Percentiles rank a stretch among this genome's conserved stretches.
Conservation (phyloP, 2,329 filamentous ascomycete species). For the Colletotrichum euphorbiae region DNA sequence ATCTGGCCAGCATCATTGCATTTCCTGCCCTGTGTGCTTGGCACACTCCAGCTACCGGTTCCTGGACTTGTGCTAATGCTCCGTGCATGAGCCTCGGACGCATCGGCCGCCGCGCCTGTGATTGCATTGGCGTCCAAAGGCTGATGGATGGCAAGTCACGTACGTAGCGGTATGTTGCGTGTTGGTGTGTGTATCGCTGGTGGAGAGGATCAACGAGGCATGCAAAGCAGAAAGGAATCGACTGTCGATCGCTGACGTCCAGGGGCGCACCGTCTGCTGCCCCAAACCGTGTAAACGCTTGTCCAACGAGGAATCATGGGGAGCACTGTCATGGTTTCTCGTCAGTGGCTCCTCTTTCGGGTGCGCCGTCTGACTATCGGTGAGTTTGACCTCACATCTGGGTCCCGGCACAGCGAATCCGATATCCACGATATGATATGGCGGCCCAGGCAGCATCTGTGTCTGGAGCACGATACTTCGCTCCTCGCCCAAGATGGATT, state of each 20-base stretch:
- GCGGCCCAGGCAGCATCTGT: neutral
- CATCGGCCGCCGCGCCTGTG: slow-evolving; percentile 14
- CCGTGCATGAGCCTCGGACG: slow-evolving; percentile 11
- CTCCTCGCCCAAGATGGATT: neutral
- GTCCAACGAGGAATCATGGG: slow-evolving; percentile 6
- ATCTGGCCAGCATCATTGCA: slow-evolving; percentile 25
- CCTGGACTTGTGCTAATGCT: slow-evolving; percentile 15
- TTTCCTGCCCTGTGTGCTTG: slow-evolving; percentile 30
- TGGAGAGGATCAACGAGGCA: neutral
- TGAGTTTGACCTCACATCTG: slow-evolving; percentile 10
- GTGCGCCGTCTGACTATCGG: slow-evolving; percentile 24
- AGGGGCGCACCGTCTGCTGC: slow-evolving; percentile 4
- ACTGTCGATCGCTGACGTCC: slow-evolving; percentile 16
- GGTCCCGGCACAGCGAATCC: slow-evolving; percentile 18
- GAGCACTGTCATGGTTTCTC: neutral
- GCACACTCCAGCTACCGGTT: slow-evolving; percentile 29
- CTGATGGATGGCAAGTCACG: neutral
- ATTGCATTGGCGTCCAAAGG: slow-evolving; percentile 1
- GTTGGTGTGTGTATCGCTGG: neutral
- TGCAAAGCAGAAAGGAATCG: slow-evolving; percentile 8
- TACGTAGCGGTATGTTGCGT: neutral
- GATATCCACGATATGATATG: slow-evolving; percentile 8
- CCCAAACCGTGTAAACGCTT: neutral
- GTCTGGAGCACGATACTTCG: neutral
- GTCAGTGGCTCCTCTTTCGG: neutral